Base-by-base conservation (phyloP, 2,329 filamentous ascomycete species). In the Talaromyces pinophilus region DNA sequence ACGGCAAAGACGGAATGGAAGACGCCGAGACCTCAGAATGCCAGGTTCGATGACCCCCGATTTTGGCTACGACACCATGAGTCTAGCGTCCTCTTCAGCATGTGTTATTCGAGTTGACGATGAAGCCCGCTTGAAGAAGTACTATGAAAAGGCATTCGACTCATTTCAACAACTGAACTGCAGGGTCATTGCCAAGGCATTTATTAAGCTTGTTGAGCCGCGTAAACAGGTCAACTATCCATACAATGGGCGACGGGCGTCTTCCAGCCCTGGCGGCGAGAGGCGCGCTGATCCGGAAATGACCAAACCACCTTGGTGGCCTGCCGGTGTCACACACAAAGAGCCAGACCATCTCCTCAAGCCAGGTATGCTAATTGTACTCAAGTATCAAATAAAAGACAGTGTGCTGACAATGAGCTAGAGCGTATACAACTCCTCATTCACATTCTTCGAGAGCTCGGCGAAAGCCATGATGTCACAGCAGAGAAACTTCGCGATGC, bases 271-370 rank as follows among this genome's bases (percentile, higher is more conserved):
- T 25, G 50, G 38, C 70, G 71, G 55, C 69, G 71, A 70, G 42
- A 73, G 76, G 40, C 71, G 69, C 5, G 70, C 73, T 17, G 78
- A 82, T 68, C 74, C 77, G 4, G 75, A 80, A 65, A 71, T 74
- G 62, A 82, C 79, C 11, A 80, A 77, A 52, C 80, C 80, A 2
- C 72, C 73, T 19, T 80, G 75, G 75, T 80, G 77, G 76, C 76
- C 77, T 25, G 52, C 68, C 22, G 77, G 76, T 33, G 77, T 81
- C 50, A 78, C 72, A 13, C 81, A 82, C 68, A 76, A 73, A 65
- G 81, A 82, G 67, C 80, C 81, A 8, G 80, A 82, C 67, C 81
- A 83, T 71, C 73, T 81, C 19, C 72, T 74, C 40, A 81, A 80
- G 67, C 71, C 73, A 59, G 77, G 80, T 82, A 74, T 68, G 77